A percentile compares a stretch with the other conserved stretches of the same genome.
Evolutionary conservation across 192 early-diverging fungal species (phyloP).

Genomic region (Coemansia sp.): DNA sequence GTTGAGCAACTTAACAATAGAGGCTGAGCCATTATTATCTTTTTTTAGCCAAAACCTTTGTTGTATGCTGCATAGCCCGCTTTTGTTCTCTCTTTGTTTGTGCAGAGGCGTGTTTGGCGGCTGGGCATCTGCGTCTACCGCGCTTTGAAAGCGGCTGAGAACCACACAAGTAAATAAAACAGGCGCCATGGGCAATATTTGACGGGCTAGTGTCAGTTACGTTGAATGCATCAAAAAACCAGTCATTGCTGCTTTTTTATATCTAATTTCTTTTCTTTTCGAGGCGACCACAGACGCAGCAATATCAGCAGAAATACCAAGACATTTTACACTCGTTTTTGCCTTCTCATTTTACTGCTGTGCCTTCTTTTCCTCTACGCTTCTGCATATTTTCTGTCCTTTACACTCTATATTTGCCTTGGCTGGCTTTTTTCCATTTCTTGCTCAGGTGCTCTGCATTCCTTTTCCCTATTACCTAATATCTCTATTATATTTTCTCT

Average conservation of each 20-base stretch:
- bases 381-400: constrained; percentile 9
- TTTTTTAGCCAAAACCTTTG: constrained; percentile 9
- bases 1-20: background rate
- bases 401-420: constrained; percentile 12
- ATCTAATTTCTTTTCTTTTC: constrained; percentile 6
- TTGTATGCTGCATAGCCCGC: constrained; percentile 5
- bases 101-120: constrained; percentile 11
- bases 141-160: background rate
- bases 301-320: background rate
- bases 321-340: constrained; percentile 11
- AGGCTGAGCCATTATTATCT: constrained; percentile 10
- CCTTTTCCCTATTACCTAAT: constrained; percentile 8
- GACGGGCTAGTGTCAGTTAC: background rate
- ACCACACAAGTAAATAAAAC: constrained; percentile 6
- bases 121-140: constrained; percentile 1
- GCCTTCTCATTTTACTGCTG: constrained; percentile 3
- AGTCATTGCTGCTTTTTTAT: constrained; percentile 2
- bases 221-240: background rate
- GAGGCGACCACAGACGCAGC: constrained; percentile 10
- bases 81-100: constrained; percentile 1
- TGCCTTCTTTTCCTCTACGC: constrained; percentile 11
- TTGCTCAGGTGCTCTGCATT: constrained; percentile 11
- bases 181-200: background rate
- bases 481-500: background rate
- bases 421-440: background rate